A percentile compares a stretch with the other conserved stretches of the same genome.
Conservation (phyloP, 345 rosid genomes). For the Euphorbia pulcherrima region DNA sequence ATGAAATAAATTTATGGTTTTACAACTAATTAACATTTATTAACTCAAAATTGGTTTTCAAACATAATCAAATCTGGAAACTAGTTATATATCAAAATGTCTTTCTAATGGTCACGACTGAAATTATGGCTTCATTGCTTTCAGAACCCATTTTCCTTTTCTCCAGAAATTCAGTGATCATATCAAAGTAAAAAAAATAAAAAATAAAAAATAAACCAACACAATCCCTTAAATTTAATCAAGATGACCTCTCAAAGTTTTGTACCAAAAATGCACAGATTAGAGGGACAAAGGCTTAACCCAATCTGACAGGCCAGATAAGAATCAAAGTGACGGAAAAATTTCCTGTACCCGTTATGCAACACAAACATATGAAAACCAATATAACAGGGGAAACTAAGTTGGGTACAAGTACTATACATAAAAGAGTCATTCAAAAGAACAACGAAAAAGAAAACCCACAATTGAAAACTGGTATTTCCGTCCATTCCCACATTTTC, state of each 20-base stretch:
- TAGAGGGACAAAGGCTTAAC: background rate
- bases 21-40: background rate
- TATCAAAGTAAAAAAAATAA: background rate
- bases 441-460: background rate
- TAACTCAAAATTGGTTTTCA: background rate
- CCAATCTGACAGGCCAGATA: constrained; percentile 6
- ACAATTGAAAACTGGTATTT: constrained; percentile 11
- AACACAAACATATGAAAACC: background rate
- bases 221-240: background rate
- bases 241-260: background rate
- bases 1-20: background rate
- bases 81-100: background rate
- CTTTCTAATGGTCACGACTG: background rate
- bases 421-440: background rate
- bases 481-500: constrained; percentile 21
- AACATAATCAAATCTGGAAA: background rate
- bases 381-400: background rate
- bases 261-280: background rate
- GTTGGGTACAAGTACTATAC: background rate
- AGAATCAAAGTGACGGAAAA: constrained; percentile 1
- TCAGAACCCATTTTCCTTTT: background rate
- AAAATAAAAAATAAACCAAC: background rate
- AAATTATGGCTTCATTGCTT: background rate
- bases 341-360: background rate
- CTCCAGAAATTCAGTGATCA: constrained; percentile 4